A percentile compares a stretch with the other conserved stretches of the same genome.
phyloP scores from a whole-genome alignment of 2,329 filamentous ascomycete genomes.

The Nectriaceae sp. region DNA sequence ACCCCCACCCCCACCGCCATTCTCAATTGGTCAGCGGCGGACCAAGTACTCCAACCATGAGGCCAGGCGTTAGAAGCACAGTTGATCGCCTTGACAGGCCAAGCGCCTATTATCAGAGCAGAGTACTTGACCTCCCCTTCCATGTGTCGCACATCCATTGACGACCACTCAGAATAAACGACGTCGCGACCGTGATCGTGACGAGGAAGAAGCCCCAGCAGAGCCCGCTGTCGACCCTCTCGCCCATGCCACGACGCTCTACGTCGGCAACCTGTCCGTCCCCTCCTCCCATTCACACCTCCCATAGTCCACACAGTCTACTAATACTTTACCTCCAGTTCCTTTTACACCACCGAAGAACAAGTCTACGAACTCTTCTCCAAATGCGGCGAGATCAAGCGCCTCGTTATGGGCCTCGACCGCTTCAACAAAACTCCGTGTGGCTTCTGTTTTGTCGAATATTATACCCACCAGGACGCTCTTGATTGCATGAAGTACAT shows the following conservation, averaged over 20 bases:
- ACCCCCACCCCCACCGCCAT: no score
- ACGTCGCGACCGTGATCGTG: slow-evolving; percentile 63
- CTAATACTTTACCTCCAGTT: slow-evolving; percentile 51
- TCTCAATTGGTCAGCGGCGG: no score
- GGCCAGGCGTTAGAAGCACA: slow-evolving; percentile 60
- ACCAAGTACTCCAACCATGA: slow-evolving; percentile 42
- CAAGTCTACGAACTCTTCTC: slow-evolving; percentile 97
- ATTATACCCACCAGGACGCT: slow-evolving; percentile 96
- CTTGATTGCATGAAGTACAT: slow-evolving; percentile 99
- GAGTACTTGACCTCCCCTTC: slow-evolving; percentile 54
- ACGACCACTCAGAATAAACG: slow-evolving; percentile 64
- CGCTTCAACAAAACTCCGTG: slow-evolving; percentile 97
- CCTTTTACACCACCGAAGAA: slow-evolving; percentile 98
- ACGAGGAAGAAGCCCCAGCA: slow-evolving; percentile 47
- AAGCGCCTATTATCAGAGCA: slow-evolving; percentile 87
- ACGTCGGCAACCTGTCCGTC: slow-evolving; percentile 87
- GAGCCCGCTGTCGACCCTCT: slow-evolving; percentile 68
- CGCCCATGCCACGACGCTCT: slow-evolving; percentile 87
- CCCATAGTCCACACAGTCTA: not conserved
- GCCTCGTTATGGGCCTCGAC: slow-evolving; percentile 95
- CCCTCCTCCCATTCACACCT: slow-evolving; percentile 25
- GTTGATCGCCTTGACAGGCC: slow-evolving; percentile 92
- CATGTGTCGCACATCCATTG: slow-evolving; percentile 1
- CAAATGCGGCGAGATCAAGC: slow-evolving; percentile 97
- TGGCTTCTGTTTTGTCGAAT: slow-evolving; percentile 99